Evolutionary conservation across 106 monocot genomes (phyloP), one percentile per base, ranked within the genome.

Genomic region (Allium sativum): DNA sequence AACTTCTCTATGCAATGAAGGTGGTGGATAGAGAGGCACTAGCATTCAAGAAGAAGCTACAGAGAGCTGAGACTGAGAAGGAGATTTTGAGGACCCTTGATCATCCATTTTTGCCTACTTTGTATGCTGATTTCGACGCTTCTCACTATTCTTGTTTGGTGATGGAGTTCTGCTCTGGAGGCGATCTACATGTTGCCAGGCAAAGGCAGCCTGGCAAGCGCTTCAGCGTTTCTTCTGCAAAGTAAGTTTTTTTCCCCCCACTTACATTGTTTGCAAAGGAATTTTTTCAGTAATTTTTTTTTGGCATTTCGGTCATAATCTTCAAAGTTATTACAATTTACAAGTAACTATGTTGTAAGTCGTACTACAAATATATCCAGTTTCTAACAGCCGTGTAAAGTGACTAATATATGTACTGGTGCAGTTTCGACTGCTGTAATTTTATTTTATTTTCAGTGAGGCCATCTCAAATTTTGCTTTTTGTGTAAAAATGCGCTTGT

Each of bases 101-200:
- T 59, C 87, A 87, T 70, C 87, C 87, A 1, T 87, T 87, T 64
- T 53, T 87, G 10, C 87, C 87, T 9, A 82, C 87, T 0, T 48
- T 87, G 6, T 87, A 82, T 52, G 79, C 87, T 6, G 82, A 87
- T 19, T 87, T 87, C 48, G 87, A 87, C 1, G 82, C 82, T 0
- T 56, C 79, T 0, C 76, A 83, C 68, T 87, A 83, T 57, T 82
- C 82, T 1, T 83, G 83, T 66, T 47, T 83, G 50, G 71, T 83
- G 58, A 87, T 83, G 87, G 87, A 87, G 79, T 87, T 77, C 51
- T 83, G 87, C 48, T 61, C 87, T 71, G 87, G 87, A 10, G 82
- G 83, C 0, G 83, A 83, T 58, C 59, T 87, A 6, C 79, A 87
- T 40, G 82, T 80, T 18, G 73, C 71, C 3, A 72, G 82, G 43